phyloP scores from a whole-genome alignment of 306 rosid genomes.

The Dryas alaskensis region DNA sequence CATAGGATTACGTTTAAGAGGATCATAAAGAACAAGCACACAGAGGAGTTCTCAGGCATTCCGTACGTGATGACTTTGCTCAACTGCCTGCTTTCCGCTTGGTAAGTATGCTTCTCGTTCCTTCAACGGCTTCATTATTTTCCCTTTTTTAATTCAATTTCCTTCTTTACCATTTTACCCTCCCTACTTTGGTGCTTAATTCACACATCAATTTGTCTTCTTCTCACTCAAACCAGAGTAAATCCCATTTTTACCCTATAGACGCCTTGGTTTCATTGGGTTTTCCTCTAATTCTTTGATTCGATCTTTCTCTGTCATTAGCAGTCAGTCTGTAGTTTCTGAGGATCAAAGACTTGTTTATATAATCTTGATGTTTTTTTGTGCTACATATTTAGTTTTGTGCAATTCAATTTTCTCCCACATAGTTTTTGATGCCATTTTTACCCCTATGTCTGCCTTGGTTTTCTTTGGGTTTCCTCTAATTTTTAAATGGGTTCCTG shows the following conservation, averaged over 20 bases:
- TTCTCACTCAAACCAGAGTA: neutral
- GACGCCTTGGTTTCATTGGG: neutral
- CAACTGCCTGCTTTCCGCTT: slow-evolving; percentile 85
- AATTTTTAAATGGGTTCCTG: no score
- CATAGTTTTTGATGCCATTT: no score
- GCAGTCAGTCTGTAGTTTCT: neutral
- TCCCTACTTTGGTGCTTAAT: neutral
- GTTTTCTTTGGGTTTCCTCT: no score
- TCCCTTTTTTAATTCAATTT: neutral
- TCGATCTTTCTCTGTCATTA: neutral
- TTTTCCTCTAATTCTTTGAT: neutral
- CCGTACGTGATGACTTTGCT: slow-evolving; percentile 89
- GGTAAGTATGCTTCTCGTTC: slow-evolving; percentile 39
- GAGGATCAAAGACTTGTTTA: no score
- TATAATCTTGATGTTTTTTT: no score
- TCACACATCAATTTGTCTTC: neutral
- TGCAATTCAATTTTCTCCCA: no score
- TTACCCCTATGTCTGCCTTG: no score
- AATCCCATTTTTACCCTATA: neutral
- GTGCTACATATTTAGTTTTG: no score
- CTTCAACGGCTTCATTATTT: neutral
- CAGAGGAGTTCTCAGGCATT: slow-evolving; percentile 85
- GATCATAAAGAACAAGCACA: slow-evolving; percentile 46
- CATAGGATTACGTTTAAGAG: slow-evolving; percentile 82
- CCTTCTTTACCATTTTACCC: neutral